Conservation (phyloP, 2,329 filamentous ascomycete species). For the Microsporum audouinii region DNA sequence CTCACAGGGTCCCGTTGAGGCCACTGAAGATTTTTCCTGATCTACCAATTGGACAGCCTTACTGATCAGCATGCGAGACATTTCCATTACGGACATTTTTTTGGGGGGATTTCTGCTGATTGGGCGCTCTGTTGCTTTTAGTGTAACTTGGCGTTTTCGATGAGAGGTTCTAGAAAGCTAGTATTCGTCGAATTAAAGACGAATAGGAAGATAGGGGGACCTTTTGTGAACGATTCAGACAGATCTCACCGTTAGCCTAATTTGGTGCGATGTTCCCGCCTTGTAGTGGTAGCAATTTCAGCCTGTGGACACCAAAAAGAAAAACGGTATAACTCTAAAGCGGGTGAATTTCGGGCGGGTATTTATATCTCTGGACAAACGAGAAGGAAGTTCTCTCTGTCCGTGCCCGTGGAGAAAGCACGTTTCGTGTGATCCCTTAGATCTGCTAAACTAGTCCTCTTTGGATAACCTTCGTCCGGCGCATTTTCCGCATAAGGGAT, state of each 20-base stretch:
- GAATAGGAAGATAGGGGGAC: background rate
- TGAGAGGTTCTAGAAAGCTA: background rate
- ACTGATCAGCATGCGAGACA: background rate
- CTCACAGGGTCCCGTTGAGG: conserved; percentile 9
- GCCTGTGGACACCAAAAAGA: background rate
- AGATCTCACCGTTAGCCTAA: conserved; percentile 4
- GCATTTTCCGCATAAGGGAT: background rate
- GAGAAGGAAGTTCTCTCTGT: background rate
- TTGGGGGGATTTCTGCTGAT: background rate
- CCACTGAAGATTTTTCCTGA: conserved; percentile 22
- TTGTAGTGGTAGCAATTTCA: background rate
- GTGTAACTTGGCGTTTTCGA: background rate
- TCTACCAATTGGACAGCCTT: background rate
- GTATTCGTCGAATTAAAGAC: conserved; percentile 1
- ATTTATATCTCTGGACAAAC: background rate
- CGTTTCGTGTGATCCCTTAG: background rate
- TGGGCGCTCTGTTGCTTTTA: background rate
- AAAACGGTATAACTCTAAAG: background rate
- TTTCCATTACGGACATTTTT: background rate
- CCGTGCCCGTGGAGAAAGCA: background rate
- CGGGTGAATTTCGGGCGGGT: conserved; percentile 1
- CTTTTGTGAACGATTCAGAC: background rate
- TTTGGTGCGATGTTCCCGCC: background rate
- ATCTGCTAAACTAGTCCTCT: background rate
- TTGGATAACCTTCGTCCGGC: background rate